Evolutionary conservation across 2,329 filamentous ascomycete species (phyloP), one percentile per base, ranked within the genome.

Genomic region (Stylonectria norvegica): DNA sequence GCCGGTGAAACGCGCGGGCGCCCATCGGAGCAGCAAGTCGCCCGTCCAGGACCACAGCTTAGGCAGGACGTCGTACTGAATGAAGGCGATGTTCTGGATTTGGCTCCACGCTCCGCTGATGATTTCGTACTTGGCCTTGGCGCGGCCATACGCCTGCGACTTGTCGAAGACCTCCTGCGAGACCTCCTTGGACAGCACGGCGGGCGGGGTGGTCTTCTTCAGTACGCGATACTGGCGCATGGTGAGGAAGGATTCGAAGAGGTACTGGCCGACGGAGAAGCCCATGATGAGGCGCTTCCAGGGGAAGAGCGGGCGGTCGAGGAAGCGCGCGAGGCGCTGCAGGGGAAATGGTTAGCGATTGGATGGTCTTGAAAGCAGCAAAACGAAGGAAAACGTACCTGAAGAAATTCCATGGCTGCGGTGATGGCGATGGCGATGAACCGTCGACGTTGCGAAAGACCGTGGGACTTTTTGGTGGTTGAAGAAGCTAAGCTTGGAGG

Each of bases 251-350:
- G 88, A 83, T 66, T 98, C 93, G 60, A 98, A 83, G 39, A 89
- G 70, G 65, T 88, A 97, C 64, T 98, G 89, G 47, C 86, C 89
- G 57, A 97, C 65, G 20, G 89, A 95, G 72, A 98, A 98, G 58
- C 89, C 87, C 56, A 97, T 79, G 58, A 98, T 90, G 57, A 98
- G 81, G 64, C 82, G 86, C 80, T 96, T 98, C 93, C 93, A 98
- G 40, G 93, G 91, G 72, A 97, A 95, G 61, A 87, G 75, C 43
- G 91, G 90, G 61, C 87, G 82, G 73, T 98, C 93, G 58, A 97
- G 84, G 67, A 86, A 83, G 66, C 80, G 81, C 62, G 89, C 88
- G 55, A 97, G 82, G 72, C 78, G 78, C 79, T 84, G 60, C 34
- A 39, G 34, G 34, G 23, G 18, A 17, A 22, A n/a, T 15, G 18